Base-by-base conservation (phyloP, 805 yeast species). In the Yarrowia sp. region DNA sequence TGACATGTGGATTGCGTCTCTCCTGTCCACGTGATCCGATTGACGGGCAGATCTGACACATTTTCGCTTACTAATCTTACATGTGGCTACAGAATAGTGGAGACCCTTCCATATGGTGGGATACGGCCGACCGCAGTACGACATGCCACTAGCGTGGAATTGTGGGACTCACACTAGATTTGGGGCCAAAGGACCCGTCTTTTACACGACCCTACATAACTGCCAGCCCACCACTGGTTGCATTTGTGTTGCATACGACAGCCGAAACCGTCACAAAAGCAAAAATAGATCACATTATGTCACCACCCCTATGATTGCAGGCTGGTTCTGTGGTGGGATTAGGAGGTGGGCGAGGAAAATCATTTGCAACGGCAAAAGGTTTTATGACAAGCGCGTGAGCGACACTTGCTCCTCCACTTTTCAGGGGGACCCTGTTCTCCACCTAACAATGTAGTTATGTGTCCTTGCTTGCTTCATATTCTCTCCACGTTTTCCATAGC, bases 201-300 rank as follows among this genome's bases (percentile, higher is more conserved):
- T 50, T n/a, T 14, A 33, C 53, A 47, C 38, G 55, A 50, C 55
- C 55, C 55, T 50, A 50, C 55, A 50, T 50, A 33, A 33, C 55
- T 50, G 15, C 55, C 55, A 50, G 55, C 55, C 55, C 55, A 50
- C 55, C 55, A 34, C 55, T 50, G 55, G 55, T 34, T 50, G 55
- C 55, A 50, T 50, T 50, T 50, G 55, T 50, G 55, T 50, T 50
- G 55, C 55, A 50, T 50, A 50, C 55, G 55, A 50, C 55, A 50
- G 24, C 55, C 55, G 55, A 50, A 50, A 50, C 55, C 55, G 55
- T 50, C 55, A 50, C 55, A 50, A 50, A 50, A 50, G 55, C 55
- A 50, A 50, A 50, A 34, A n/a, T 12, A 13, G 12, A 36, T 36
- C 13, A 9, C 55, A 33, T 24, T 47, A 33, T 49, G 55, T 49